phyloP scores from a whole-genome alignment of 1,284 basidiomycete genomes.

The Leccinum subspadiceum region DNA sequence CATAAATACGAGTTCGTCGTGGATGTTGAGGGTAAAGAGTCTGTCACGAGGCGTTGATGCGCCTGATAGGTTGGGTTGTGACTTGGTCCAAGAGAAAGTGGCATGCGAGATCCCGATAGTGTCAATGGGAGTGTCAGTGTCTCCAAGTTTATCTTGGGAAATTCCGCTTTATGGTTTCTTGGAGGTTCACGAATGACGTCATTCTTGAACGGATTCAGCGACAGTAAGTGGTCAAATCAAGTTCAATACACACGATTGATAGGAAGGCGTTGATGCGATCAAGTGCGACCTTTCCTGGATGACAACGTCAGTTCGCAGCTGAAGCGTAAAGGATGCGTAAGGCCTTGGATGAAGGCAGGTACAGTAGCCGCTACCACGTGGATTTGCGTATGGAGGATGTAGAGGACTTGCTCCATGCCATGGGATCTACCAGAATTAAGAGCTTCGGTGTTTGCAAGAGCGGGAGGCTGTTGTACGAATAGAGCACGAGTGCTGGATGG shows the following conservation, averaged over 20 bases:
- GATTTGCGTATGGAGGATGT: conserved; percentile 38
- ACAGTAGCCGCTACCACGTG: conserved; percentile 21
- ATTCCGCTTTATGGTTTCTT: background rate
- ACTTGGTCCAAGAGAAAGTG: conserved; percentile 33
- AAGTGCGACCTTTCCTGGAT: conserved; percentile 9
- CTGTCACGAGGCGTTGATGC: conserved; percentile 25
- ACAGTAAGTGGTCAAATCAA: background rate
- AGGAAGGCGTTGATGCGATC: conserved; percentile 23
- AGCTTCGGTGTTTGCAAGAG: conserved; percentile 47
- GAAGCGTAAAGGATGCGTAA: background rate
- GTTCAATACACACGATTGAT: conserved; percentile 1
- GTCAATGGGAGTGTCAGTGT: background rate
- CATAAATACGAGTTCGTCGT: conserved; percentile 56
- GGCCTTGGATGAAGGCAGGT: conserved; percentile 28
- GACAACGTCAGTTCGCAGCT: background rate
- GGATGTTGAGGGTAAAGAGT: conserved; percentile 46
- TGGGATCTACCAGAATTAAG: conserved; percentile 84
- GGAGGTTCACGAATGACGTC: background rate
- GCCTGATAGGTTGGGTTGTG: conserved; percentile 5
- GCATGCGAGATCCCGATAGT: conserved; percentile 36
- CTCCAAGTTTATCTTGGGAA: background rate
- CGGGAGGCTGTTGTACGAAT: conserved; percentile 49
- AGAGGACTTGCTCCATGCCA: conserved; percentile 71
- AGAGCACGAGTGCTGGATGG: conserved; percentile 38
- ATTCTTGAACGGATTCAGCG: conserved; percentile 4